Evolutionary conservation across 192 early-diverging fungal genomes (phyloP), one percentile per base, ranked within the genome.

Genomic region (Spinellus fusiger): DNA sequence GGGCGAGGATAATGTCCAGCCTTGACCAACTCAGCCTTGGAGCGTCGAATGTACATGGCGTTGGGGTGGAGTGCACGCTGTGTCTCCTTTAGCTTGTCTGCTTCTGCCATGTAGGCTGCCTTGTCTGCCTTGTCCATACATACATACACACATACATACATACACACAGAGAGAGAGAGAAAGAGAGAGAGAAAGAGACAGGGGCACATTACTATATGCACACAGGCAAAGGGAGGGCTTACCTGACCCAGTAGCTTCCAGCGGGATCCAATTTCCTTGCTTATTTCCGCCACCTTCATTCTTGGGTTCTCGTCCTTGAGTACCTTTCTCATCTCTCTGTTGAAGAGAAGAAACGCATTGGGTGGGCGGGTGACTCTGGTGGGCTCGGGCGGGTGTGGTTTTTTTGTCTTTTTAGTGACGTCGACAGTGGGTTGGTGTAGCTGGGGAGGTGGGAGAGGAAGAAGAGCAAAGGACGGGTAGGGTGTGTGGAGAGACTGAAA

Each of bases 261-360:
- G 57, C 59, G 71, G 31, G 73, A 64, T 15, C 83, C 77, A 56
- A 84, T 75, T 26, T 77, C 69, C 58, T 73, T 76, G 8, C 79
- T 80, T 49, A 84, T 84, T 64, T 84, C 80, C 46, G 77, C 77
- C 1, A 82, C 83, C 5, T 72, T 82, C 73, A 84, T 67, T 53
- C 76, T 79, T 9, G 83, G 79, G 51, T 84, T 78, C 28, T 69
- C 64, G n/a, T 76, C 70, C 51, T 76, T 56, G 26, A 85, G 54
- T 49, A 77, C 73, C 55, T 77, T 71, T 6, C 81, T 73, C 79
- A 83, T 85, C 51, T 83, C 80, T 31, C 76, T 74, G 56, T 83
- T 85, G 44, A 81, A 85, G 25, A 85, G 64, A 28, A 85, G 52
- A 54, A 80, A 85, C 7, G 78, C 78, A 61, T 83, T 85, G 55